These are phyloP conservation scores for Phialemoniopsis sp. DNA, from an alignment of 2,329 filamentous ascomycete genomes.

Conservation along the genomic window DNA sequence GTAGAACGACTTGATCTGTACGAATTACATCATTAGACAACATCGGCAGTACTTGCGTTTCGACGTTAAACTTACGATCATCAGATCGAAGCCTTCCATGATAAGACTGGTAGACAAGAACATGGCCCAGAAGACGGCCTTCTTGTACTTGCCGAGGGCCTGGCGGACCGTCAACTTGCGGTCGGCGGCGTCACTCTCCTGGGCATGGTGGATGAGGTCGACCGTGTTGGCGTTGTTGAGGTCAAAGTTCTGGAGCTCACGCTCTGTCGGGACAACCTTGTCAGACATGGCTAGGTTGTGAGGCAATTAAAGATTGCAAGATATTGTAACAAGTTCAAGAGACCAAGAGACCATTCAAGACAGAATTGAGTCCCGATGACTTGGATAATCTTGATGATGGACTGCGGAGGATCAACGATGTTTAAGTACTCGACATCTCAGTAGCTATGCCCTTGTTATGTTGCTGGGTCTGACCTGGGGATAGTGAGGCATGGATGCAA, in stretches of 20 bases:
- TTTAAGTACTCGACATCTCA: too few relatives aligned
- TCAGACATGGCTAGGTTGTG: too few relatives aligned
- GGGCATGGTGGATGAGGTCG: conserved; percentile 10
- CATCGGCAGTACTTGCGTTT: background rate
- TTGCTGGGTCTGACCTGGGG: too few relatives aligned
- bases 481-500: too few relatives aligned
- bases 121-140: conserved; percentile 21
- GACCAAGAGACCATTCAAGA: too few relatives aligned
- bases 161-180: conserved; percentile 15
- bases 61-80: conserved; percentile 21
- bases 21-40: background rate
- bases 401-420: too few relatives aligned
- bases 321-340: too few relatives aligned
- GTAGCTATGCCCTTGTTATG: too few relatives aligned
- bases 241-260: conserved; percentile 6
- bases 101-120: conserved; percentile 20
- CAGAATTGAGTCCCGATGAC: too few relatives aligned
- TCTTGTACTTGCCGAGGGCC: conserved; percentile 16
- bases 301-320: too few relatives aligned
- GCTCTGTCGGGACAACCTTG: conserved; percentile 4
- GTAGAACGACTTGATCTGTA: conserved; percentile 20
- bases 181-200: conserved; percentile 12
- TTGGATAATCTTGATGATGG: too few relatives aligned
- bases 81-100: conserved; percentile 28
- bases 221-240: conserved; percentile 6